These are phyloP conservation scores for Calcarisporium arbuscula DNA, from an alignment of 2,329 filamentous ascomycete species.

Conservation along the genomic window DNA sequence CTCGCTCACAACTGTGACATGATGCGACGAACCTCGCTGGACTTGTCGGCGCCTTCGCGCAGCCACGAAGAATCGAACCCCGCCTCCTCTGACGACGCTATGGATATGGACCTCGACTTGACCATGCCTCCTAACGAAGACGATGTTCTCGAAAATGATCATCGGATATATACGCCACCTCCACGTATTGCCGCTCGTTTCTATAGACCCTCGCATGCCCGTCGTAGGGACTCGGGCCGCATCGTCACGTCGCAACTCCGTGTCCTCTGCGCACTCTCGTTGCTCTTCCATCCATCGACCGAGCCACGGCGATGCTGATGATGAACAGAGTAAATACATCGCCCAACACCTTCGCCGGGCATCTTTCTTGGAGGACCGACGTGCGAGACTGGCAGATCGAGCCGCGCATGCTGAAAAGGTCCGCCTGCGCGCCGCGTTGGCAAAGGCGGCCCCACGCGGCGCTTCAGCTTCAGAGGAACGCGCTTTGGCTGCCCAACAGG, in stretches of 20 bases:
- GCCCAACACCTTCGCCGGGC: slow-evolving; percentile 74
- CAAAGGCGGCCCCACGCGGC: slow-evolving; percentile 61
- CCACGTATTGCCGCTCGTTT: slow-evolving; percentile 74
- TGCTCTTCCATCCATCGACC: slow-evolving; percentile 53
- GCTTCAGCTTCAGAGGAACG: slow-evolving; percentile 66
- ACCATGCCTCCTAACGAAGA: slow-evolving; percentile 32
- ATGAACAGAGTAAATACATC: slow-evolving; percentile 68
- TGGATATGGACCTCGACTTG: slow-evolving; percentile 28
- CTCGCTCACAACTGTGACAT: slow-evolving; percentile 13
- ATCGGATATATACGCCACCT: slow-evolving; percentile 53
- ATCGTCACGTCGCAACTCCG: slow-evolving; percentile 72
- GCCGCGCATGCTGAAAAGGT: slow-evolving; percentile 82
- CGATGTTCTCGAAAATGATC: slow-evolving; percentile 27
- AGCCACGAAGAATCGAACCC: slow-evolving; percentile 29
- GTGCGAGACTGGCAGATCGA: slow-evolving; percentile 70
- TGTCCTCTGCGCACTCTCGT: slow-evolving; percentile 68
- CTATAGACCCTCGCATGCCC: slow-evolving; percentile 59
- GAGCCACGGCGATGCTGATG: slow-evolving; percentile 40
- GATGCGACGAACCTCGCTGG: slow-evolving; percentile 37
- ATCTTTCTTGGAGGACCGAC: slow-evolving; percentile 74
- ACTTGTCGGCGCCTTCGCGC: slow-evolving; percentile 35
- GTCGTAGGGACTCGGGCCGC: slow-evolving; percentile 70
- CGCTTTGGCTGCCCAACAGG: slow-evolving; percentile 69
- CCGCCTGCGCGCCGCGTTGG: slow-evolving; percentile 65
- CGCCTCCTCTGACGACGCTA: slow-evolving; percentile 22